Conservation (phyloP, 768 basidiomycete species). For the Pholiota microspora region DNA sequence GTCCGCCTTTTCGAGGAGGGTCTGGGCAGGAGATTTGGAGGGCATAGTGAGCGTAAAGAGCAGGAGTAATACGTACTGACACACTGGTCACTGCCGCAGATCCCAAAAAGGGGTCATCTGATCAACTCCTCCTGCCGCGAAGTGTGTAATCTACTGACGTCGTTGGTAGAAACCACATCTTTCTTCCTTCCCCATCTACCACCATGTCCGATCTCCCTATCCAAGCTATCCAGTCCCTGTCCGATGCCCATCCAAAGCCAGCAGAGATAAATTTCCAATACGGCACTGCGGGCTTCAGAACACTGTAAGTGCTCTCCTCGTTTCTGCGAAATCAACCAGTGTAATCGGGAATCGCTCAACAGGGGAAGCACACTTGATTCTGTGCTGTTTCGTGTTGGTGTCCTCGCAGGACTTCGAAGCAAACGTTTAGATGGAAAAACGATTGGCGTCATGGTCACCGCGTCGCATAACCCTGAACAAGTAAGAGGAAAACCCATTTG, state of each 20-base stretch:
- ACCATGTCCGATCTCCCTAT: slow-evolving; percentile 31
- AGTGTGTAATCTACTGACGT: slow-evolving; percentile 11
- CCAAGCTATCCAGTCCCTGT: slow-evolving; percentile 44
- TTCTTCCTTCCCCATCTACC: slow-evolving; percentile 3
- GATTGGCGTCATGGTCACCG: slow-evolving; percentile 98
- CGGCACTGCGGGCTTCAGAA: slow-evolving; percentile 95
- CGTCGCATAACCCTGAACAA: slow-evolving; percentile 98
- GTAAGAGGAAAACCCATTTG: slow-evolving; percentile 40
- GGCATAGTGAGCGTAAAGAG: slow-evolving; percentile 44
- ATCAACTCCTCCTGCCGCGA: slow-evolving; percentile 5
- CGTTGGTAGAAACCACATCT: slow-evolving; percentile 9
- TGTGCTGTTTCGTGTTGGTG: slow-evolving; percentile 91
- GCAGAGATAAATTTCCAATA: slow-evolving; percentile 71
- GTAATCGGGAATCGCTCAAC: slow-evolving; percentile 3
- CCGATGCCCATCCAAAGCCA: slow-evolving; percentile 73
- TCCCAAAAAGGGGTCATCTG: slow-evolving; percentile 17
- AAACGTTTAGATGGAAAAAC: slow-evolving; percentile 88
- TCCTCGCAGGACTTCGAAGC: slow-evolving; percentile 88
- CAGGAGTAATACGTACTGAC: slow-evolving; percentile 18
- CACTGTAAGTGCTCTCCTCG: slow-evolving; percentile 54
- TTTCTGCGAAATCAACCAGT: slow-evolving; percentile 9
- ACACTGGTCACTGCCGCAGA: no score
- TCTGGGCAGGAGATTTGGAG: slow-evolving; percentile 75
- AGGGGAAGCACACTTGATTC: slow-evolving; percentile 77
- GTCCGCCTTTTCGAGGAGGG: slow-evolving; percentile 81